Percentiles rank a stretch among this genome's conserved stretches.
phyloP scores from a whole-genome alignment of 768 basidiomycete species.

The Russula lepida region DNA sequence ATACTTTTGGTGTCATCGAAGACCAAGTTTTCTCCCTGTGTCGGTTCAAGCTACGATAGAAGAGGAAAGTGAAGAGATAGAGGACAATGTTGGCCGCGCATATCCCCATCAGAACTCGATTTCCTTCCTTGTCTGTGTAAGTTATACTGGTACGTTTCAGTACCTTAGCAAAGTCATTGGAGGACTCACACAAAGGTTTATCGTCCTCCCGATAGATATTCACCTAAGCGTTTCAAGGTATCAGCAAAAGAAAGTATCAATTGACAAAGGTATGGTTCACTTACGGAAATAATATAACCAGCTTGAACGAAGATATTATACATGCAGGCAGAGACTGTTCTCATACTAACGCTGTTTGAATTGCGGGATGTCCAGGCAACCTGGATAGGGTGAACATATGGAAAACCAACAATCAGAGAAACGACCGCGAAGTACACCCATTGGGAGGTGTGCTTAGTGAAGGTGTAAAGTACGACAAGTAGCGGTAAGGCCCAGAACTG shows the following conservation, averaged over 20 bases:
- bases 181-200: neutral
- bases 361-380: conserved; percentile 53
- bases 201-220: neutral
- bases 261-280: neutral
- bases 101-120: conserved; percentile 47
- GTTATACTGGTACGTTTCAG: conserved; percentile 25
- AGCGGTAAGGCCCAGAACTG: conserved; percentile 58
- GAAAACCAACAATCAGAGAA: conserved; percentile 47
- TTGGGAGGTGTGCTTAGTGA: conserved; percentile 39
- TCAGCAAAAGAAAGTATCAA: neutral
- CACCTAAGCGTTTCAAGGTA: neutral
- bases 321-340: conserved; percentile 37
- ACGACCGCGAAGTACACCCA: conserved; percentile 51
- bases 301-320: conserved; percentile 64
- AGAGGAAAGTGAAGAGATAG: conserved; percentile 44
- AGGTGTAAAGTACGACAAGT: conserved; percentile 47
- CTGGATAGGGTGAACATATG: conserved; percentile 30
- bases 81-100: conserved; percentile 44
- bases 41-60: conserved; percentile 46
- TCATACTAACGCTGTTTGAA: conserved; percentile 49
- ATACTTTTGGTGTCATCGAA: conserved; percentile 39
- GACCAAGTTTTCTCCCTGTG: conserved; percentile 45
- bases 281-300: conserved; percentile 22
- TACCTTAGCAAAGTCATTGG: conserved; percentile 4
- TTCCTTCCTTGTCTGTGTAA: conserved; percentile 53